These are phyloP conservation scores for Calophaca sinica DNA, from an alignment of 306 rosid species.

Conservation along the genomic window DNA sequence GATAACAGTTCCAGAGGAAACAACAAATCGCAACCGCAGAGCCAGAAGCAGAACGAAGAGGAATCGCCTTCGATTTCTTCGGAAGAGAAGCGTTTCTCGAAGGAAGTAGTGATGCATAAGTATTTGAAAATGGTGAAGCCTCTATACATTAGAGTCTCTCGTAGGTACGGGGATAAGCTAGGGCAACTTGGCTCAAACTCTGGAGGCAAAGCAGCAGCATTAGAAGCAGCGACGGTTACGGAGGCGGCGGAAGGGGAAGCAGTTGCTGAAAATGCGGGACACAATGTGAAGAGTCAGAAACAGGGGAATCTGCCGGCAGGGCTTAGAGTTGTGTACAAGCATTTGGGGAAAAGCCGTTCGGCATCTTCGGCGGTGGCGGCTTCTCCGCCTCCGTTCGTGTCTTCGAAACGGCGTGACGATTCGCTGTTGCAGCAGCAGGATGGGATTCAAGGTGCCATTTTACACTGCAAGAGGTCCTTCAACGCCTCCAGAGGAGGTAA, in stretches of 20 bases:
- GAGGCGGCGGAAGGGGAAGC: constrained; percentile 44
- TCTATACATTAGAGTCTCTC: constrained; percentile 79
- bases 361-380: constrained; percentile 90
- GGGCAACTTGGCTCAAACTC: constrained; percentile 53
- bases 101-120: constrained; percentile 83
- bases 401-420: constrained; percentile 78
- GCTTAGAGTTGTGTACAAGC: constrained; percentile 83
- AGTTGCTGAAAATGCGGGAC: constrained; percentile 37
- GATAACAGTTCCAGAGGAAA: constrained; percentile 69
- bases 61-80: constrained; percentile 46
- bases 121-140: constrained; percentile 92
- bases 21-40: constrained; percentile 35
- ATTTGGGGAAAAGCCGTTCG: constrained; percentile 94
- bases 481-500: constrained; percentile 86
- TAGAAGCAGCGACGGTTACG: neutral
- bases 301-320: constrained; percentile 73
- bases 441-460: constrained; percentile 94
- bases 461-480: constrained; percentile 96
- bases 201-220: constrained; percentile 14
- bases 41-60: constrained; percentile 48
- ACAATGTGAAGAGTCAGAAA: constrained; percentile 50
- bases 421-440: constrained; percentile 95
- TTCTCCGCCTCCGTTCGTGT: constrained; percentile 54
- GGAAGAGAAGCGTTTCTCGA: constrained; percentile 81
- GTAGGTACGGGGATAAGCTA: constrained; percentile 71